Evolutionary conservation across 2,329 filamentous ascomycete species (phyloP).

Genomic region (Paracamarosporium sp.): DNA sequence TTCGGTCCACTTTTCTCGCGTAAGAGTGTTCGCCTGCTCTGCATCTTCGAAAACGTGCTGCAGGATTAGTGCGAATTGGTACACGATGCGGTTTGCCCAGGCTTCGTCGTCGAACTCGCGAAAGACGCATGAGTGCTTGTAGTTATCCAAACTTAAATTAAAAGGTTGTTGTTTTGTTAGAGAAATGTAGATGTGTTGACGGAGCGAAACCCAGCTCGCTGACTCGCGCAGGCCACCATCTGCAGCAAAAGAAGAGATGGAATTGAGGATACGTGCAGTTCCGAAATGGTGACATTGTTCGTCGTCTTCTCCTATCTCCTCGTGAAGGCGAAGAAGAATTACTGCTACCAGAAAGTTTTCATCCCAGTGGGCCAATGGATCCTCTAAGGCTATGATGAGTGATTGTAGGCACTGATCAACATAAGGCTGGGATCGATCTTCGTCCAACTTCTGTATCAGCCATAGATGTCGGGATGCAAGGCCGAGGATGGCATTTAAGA

Average conservation of each 20-base stretch:
- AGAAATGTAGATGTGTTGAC: slow-evolving; percentile 51
- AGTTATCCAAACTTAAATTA: slow-evolving; percentile 38
- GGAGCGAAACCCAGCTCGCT: slow-evolving; percentile 49
- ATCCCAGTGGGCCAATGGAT: slow-evolving; percentile 51
- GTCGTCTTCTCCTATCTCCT: slow-evolving; percentile 53
- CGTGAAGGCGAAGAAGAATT: slow-evolving; percentile 57
- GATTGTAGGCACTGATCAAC: slow-evolving; percentile 55
- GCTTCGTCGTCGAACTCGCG: slow-evolving; percentile 37
- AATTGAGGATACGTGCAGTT: slow-evolving; percentile 47
- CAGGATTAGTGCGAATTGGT: slow-evolving; percentile 36
- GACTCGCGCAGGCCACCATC: slow-evolving; percentile 51
- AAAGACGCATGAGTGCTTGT: slow-evolving; percentile 35
- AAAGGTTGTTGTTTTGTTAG: slow-evolving; percentile 44
- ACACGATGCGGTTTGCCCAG: slow-evolving; percentile 42
- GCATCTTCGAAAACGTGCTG: slow-evolving; percentile 33
- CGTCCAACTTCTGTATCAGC: slow-evolving; percentile 45
- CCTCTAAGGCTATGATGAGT: slow-evolving; percentile 54
- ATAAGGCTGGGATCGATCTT: slow-evolving; percentile 54
- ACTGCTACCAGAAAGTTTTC: slow-evolving; percentile 57
- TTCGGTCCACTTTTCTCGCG: slow-evolving; percentile 34
- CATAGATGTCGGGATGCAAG: slow-evolving; percentile 55
- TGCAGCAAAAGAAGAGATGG: slow-evolving; percentile 45
- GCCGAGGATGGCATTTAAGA: slow-evolving; percentile 56
- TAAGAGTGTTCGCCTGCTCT: slow-evolving; percentile 23
- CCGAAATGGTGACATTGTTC: slow-evolving; percentile 50